These are phyloP conservation scores for Lentinula guzmanii DNA, from an alignment of 768 basidiomycete genomes.

Conservation along the genomic window DNA sequence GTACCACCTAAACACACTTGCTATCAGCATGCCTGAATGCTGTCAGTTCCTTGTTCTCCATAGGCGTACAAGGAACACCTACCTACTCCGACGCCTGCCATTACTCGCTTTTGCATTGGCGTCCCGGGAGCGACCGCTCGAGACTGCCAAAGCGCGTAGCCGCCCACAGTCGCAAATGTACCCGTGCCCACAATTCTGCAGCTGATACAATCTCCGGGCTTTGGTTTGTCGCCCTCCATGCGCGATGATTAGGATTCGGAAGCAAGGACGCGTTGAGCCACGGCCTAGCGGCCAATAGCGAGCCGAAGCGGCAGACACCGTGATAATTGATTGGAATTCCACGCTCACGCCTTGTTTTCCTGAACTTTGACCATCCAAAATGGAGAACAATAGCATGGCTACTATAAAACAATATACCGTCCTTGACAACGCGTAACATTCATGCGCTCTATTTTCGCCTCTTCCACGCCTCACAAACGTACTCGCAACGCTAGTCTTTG, in stretches of 20 bases:
- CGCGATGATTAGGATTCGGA: background rate
- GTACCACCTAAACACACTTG: conserved; percentile 11
- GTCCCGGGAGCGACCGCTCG: conserved; percentile 60
- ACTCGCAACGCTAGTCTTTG: background rate
- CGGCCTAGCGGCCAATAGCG: background rate
- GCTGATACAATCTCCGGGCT: conserved; percentile 50
- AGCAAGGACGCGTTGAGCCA: background rate
- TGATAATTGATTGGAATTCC: background rate
- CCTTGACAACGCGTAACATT: background rate
- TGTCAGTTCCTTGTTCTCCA: conserved; percentile 22
- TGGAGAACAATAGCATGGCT: background rate
- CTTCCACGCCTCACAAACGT: background rate
- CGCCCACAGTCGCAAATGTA: conserved; percentile 54
- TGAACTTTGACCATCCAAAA: background rate
- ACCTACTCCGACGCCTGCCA: conserved; percentile 63
- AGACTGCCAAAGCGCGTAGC: conserved; percentile 64
- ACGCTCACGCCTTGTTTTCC: background rate
- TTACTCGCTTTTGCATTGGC: conserved; percentile 50
- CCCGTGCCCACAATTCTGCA: conserved; percentile 66
- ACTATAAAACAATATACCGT: background rate
- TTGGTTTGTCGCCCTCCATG: background rate
- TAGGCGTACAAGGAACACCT: conserved; percentile 12
- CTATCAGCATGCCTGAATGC: conserved; percentile 27
- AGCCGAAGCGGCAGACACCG: background rate
- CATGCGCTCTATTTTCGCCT: background rate